These are phyloP conservation scores for Diospyros kaki DNA, from an alignment of 148 eudicot genomes.

Conservation along the genomic window DNA sequence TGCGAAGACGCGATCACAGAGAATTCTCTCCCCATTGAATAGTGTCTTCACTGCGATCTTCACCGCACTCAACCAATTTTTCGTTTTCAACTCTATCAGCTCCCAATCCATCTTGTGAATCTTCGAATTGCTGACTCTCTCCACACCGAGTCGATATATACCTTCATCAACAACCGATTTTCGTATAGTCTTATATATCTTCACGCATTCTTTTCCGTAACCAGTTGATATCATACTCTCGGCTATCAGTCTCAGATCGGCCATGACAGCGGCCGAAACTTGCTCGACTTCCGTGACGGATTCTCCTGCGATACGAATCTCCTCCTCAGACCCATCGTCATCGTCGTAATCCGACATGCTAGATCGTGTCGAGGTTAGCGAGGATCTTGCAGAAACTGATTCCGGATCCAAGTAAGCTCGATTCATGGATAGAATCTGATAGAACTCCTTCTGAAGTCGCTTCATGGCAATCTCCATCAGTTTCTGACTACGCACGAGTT, in stretches of 20 bases:
- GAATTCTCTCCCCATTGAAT: slow-evolving; percentile 53
- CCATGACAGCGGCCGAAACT: slow-evolving; percentile 21
- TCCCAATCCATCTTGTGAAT: slow-evolving; percentile 62
- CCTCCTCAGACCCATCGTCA: slow-evolving; percentile 21
- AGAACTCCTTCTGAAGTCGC: too few relatives aligned
- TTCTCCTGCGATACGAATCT: background rate
- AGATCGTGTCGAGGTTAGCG: slow-evolving; percentile 12
- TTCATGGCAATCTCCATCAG: too few relatives aligned
- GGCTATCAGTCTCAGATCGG: slow-evolving; percentile 54
- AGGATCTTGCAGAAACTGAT: too few relatives aligned
- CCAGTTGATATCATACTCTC: slow-evolving; percentile 72
- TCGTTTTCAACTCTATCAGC: slow-evolving; percentile 39
- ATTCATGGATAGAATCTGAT: too few relatives aligned
- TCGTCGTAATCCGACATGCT: slow-evolving; percentile 24
- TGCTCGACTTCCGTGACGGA: slow-evolving; percentile 2
- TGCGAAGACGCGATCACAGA: slow-evolving; percentile 64
- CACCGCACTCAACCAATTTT: slow-evolving; percentile 40
- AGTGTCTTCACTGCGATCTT: slow-evolving; percentile 40
- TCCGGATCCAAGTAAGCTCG: too few relatives aligned
- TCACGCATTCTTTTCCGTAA: slow-evolving; percentile 58
- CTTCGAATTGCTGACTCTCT: slow-evolving; percentile 23
- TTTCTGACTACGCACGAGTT: too few relatives aligned
- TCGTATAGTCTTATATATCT: slow-evolving; percentile 45
- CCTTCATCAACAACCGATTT: slow-evolving; percentile 46
- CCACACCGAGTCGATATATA: slow-evolving; percentile 40